Evolutionary conservation across 2,329 filamentous ascomycete species (phyloP).

Genomic region (Elsinoe fawcettii): DNA sequence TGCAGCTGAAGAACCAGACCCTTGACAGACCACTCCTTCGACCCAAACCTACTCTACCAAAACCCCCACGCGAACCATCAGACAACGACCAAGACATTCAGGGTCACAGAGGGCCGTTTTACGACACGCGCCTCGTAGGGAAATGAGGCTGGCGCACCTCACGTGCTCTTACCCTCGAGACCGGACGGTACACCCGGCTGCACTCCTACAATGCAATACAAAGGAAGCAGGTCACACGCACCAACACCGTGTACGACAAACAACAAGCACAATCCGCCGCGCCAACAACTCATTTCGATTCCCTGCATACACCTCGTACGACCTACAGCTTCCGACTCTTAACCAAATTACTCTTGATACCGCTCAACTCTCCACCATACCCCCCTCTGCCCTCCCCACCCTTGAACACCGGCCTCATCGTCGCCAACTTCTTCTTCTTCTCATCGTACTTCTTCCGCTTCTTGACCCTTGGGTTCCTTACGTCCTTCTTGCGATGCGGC

Average conservation of each 20-base stretch:
- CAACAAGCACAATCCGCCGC: background rate
- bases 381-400: constrained; percentile 75
- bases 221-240: background rate
- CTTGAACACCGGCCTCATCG: constrained; percentile 77
- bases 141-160: constrained; percentile 5
- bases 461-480: constrained; percentile 92
- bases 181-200: background rate
- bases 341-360: constrained; percentile 88
- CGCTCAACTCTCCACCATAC: constrained; percentile 85
- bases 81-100: too few species aligned
- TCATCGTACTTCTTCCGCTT: constrained; percentile 94
- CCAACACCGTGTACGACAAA: background rate
- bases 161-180: background rate
- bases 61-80: too few species aligned
- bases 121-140: background rate
- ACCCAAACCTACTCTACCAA: too few species aligned
- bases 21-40: too few species aligned
- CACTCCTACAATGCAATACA: background rate
- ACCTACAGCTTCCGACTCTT: constrained; percentile 85
- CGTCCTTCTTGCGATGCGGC: constrained; percentile 85
- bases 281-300: background rate
- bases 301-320: background rate
- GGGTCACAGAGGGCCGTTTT: background rate
- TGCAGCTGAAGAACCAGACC: background rate
- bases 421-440: constrained; percentile 94